Conservation (phyloP, 2,329 filamentous ascomycete genomes). For the Xylariomycetidae sp. region DNA sequence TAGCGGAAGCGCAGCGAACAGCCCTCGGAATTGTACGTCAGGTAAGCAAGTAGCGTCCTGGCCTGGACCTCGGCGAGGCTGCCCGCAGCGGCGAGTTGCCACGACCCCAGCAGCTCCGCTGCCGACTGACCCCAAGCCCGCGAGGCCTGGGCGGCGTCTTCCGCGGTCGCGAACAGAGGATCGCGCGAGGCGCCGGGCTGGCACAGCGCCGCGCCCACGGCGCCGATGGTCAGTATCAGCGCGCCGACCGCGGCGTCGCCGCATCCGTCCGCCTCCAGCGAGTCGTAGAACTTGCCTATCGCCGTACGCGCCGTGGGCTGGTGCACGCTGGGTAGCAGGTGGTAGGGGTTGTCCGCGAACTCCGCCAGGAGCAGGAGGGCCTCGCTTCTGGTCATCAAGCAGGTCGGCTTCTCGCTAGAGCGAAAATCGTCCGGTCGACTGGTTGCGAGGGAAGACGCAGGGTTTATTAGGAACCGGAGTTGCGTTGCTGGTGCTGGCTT, state of each 20-base stretch:
- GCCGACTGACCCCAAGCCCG: constrained; percentile 19
- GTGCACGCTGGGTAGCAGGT: constrained; percentile 22
- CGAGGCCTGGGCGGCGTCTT: constrained; percentile 12
- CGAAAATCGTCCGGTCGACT: too few species aligned
- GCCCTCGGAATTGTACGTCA: constrained; percentile 33
- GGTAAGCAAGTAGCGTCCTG: constrained; percentile 31
- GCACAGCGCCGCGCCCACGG: constrained; percentile 25
- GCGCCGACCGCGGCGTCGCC: constrained; percentile 15
- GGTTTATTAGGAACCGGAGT: constrained; percentile 5
- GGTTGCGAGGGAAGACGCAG: constrained; percentile 6
- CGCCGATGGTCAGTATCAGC: constrained; percentile 22
- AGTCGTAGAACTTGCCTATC: constrained; percentile 15
- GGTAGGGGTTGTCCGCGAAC: constrained; percentile 22
- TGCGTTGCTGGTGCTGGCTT: too few species aligned
- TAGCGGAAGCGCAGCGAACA: constrained; percentile 27
- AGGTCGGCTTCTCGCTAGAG: too few species aligned
- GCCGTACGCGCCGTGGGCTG: constrained; percentile 13
- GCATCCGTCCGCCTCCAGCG: constrained; percentile 6
- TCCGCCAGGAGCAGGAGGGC: constrained; percentile 21
- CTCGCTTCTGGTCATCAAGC: constrained; percentile 18
- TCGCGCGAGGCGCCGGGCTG: constrained; percentile 1
- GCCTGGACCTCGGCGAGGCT: constrained; percentile 32
- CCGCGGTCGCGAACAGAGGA: constrained; percentile 11
- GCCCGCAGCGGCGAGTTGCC: too few species aligned
- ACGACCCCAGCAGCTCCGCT: too few species aligned